These are phyloP conservation scores for Yamadazyma mexicana DNA, from an alignment of 1,139 yeast species.

Conservation along the genomic window DNA sequence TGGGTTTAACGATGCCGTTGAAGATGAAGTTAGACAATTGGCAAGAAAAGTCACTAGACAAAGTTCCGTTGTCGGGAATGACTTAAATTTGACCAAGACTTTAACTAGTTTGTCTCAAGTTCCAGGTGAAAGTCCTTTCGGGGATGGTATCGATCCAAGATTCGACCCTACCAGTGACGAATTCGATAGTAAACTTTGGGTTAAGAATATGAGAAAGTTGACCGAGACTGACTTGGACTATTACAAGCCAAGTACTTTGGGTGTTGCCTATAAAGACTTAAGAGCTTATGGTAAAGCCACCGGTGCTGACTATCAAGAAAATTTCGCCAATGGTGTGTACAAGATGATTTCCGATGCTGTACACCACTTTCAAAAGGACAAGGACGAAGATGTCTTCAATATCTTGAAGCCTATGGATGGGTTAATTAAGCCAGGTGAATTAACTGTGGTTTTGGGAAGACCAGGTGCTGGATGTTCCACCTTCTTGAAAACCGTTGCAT, in stretches of 20 bases:
- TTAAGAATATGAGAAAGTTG: constrained; percentile 61
- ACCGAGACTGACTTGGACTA: constrained; percentile 56
- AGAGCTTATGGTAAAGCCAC: constrained; percentile 74
- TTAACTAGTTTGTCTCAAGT: constrained; percentile 47
- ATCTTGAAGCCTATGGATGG: constrained; percentile 37
- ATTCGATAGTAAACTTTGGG: constrained; percentile 72
- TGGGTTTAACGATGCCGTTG: constrained; percentile 10
- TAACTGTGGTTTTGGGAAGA: constrained; percentile 74
- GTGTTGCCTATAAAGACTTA: constrained; percentile 66
- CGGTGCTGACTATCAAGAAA: constrained; percentile 78
- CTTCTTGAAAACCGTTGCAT: constrained; percentile 64
- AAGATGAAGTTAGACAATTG: constrained; percentile 11
- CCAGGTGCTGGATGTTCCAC: constrained; percentile 89
- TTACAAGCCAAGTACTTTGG: constrained; percentile 64
- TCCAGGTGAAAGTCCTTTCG: constrained; percentile 45
- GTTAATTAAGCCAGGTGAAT: constrained; percentile 56
- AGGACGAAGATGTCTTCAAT: constrained; percentile 24
- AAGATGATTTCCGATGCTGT: constrained; percentile 18
- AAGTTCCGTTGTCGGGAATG: constrained; percentile 20
- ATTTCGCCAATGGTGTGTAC: constrained; percentile 53
- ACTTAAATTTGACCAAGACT: constrained; percentile 22
- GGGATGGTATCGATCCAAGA: constrained; percentile 12
- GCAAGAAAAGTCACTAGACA: constrained; percentile 15
- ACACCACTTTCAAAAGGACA: constrained; percentile 35
- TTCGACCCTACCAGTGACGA: constrained; percentile 43